Conservation (phyloP, 2,329 filamentous ascomycete species). For the Penicillium sp. region DNA sequence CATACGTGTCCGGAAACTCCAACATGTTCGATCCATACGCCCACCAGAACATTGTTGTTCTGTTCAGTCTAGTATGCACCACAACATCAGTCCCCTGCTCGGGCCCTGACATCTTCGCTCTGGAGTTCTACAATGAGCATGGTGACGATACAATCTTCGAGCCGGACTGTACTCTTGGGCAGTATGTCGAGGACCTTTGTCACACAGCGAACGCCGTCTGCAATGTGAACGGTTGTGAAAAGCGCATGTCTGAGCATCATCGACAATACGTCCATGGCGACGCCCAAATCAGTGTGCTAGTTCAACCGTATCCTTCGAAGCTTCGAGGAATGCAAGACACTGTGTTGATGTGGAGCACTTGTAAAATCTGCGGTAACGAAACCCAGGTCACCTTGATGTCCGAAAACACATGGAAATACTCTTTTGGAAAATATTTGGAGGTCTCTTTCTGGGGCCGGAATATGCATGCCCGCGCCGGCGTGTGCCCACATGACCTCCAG, state of each 20-base stretch:
- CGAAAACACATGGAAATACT: conserved; percentile 94
- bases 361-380: conserved; percentile 87
- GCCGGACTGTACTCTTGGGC: conserved; percentile 87
- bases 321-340: conserved; percentile 68
- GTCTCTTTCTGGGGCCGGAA: conserved; percentile 93
- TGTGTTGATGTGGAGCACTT: conserved; percentile 97
- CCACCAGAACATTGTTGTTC: conserved; percentile 92
- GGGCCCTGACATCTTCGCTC: conserved; percentile 84
- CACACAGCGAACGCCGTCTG: conserved; percentile 75
- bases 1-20: conserved; percentile 83
- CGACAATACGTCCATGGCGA: conserved; percentile 96
- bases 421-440: conserved; percentile 97
- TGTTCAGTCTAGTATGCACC: conserved; percentile 93
- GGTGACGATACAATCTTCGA: conserved; percentile 69
- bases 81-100: conserved; percentile 90
- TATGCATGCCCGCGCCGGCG: conserved; percentile 69
- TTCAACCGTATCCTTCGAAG: conserved; percentile 72
- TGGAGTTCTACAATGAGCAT: conserved; percentile 93
- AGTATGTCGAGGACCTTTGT: conserved; percentile 91
- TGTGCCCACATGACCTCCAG: conserved; percentile 90
- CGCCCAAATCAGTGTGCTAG: conserved; percentile 86
- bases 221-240: conserved; percentile 80
- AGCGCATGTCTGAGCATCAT: conserved; percentile 88
- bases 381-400: conserved; percentile 91
- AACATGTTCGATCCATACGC: conserved; percentile 93